These are phyloP conservation scores for Phytophthora boehmeriae DNA, from an alignment of 352 stramenopile species.

Conservation along the genomic window DNA sequence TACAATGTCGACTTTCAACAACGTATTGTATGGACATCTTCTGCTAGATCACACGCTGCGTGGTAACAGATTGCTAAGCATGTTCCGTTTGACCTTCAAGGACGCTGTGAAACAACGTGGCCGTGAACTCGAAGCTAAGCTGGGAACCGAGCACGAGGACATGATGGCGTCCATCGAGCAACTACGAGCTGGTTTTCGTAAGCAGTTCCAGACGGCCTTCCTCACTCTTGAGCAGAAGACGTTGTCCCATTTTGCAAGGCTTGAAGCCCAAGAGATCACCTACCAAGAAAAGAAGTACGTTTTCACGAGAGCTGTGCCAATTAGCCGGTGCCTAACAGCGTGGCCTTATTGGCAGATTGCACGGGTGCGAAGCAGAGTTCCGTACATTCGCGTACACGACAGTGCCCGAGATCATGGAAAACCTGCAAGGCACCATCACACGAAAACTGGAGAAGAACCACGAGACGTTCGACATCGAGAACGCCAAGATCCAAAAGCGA, in stretches of 20 bases:
- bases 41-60: not conserved
- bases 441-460: slow-evolving; percentile 89
- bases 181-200: slow-evolving; percentile 46
- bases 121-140: slow-evolving; percentile 50
- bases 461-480: slow-evolving; percentile 94
- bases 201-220: slow-evolving; percentile 59
- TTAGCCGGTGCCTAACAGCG: not conserved
- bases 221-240: slow-evolving; percentile 62
- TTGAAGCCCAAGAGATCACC: slow-evolving; percentile 58
- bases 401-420: slow-evolving; percentile 90
- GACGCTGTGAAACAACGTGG: slow-evolving; percentile 75
- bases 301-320: not conserved
- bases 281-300: slow-evolving; percentile 55
- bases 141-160: slow-evolving; percentile 56
- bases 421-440: slow-evolving; percentile 86
- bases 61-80: not conserved
- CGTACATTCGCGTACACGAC: slow-evolving; percentile 80
- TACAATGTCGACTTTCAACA: slow-evolving; percentile 88
- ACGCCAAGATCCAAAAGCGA: slow-evolving; percentile 91
- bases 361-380: slow-evolving; percentile 59
- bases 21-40: slow-evolving; percentile 60
- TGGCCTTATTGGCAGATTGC: slow-evolving; percentile 39
- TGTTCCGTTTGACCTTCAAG: slow-evolving; percentile 21
- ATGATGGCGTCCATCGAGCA: slow-evolving; percentile 69
- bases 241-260: slow-evolving; percentile 59